phyloP scores from a whole-genome alignment of 139 green algal genomes.

The Chlamydomonas sp. region DNA sequence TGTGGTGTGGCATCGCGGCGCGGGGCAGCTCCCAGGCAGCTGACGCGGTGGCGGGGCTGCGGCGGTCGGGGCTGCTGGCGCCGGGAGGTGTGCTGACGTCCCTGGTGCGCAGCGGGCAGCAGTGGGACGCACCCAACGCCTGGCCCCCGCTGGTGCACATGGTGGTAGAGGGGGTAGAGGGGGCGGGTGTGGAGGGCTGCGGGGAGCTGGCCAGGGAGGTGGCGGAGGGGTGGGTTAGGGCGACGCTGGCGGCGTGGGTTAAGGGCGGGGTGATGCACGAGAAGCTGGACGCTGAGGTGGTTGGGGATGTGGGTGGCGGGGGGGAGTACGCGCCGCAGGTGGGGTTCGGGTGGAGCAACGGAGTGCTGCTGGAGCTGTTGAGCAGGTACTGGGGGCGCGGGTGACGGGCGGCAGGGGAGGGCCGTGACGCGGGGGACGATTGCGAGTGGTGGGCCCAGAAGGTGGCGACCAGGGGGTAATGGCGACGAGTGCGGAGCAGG shows the following conservation, averaged over 20 bases:
- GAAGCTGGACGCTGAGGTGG: slow-evolving; percentile 71
- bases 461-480: no score
- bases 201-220: background rate
- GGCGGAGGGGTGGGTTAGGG: background rate
- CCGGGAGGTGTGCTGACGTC: slow-evolving; percentile 74
- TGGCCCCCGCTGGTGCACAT: slow-evolving; percentile 94
- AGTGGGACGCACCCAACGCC: slow-evolving; percentile 97
- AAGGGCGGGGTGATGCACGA: slow-evolving; percentile 71
- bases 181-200: background rate
- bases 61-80: slow-evolving; percentile 37
- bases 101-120: slow-evolving; percentile 72
- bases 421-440: background rate
- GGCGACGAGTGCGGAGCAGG: no score
- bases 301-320: slow-evolving; percentile 53
- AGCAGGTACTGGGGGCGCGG: slow-evolving; percentile 25
- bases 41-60: slow-evolving; percentile 50
- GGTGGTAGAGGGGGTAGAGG: slow-evolving; percentile 51
- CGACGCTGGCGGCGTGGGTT: slow-evolving; percentile 32
- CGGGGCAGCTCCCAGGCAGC: background rate
- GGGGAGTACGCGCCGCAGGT: slow-evolving; percentile 73
- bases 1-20: slow-evolving; percentile 72
- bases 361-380: slow-evolving; percentile 77
- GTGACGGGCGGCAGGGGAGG: background rate
- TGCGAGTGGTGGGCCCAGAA: no score
- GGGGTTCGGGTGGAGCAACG: slow-evolving; percentile 94